phyloP scores from a whole-genome alignment of 768 basidiomycete genomes.

The Hirschioporus abietinus region DNA sequence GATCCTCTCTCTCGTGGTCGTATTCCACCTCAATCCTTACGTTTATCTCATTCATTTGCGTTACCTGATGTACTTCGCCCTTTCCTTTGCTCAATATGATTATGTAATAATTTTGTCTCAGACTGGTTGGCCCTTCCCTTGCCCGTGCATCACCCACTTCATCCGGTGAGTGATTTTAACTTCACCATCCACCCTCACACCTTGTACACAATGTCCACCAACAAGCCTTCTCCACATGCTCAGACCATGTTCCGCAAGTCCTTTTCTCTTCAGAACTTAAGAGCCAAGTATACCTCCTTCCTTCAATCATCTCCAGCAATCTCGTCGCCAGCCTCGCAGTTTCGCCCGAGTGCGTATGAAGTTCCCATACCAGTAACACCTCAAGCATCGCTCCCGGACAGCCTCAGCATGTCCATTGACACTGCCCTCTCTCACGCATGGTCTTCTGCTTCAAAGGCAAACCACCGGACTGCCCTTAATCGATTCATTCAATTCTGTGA shows the following conservation, averaged over 20 bases:
- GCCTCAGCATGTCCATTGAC: neutral
- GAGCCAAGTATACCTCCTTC: too few relatives aligned
- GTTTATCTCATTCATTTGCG: neutral
- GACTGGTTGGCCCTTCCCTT: neutral
- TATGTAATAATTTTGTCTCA: neutral
- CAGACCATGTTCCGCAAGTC: too few relatives aligned
- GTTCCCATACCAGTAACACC: too few relatives aligned
- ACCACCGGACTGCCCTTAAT: neutral
- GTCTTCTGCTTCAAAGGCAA: neutral
- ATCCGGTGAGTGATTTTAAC: neutral
- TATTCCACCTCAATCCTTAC: neutral
- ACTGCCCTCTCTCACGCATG: neutral
- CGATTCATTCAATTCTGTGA: constrained; percentile 20
- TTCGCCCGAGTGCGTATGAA: too few relatives aligned
- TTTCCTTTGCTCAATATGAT: neutral
- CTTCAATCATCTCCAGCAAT: too few relatives aligned
- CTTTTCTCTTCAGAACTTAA: too few relatives aligned
- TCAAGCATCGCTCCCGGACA: neutral
- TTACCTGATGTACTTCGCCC: neutral
- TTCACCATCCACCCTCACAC: neutral
- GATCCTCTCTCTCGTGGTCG: neutral
- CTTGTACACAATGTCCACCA: too few relatives aligned
- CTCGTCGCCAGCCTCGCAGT: too few relatives aligned
- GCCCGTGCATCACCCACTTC: neutral
- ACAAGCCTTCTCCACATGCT: too few relatives aligned